Evolutionary conservation across 148 eudicot species (phyloP), one percentile per base, ranked within the genome.

Genomic region (Spergularia marina): DNA sequence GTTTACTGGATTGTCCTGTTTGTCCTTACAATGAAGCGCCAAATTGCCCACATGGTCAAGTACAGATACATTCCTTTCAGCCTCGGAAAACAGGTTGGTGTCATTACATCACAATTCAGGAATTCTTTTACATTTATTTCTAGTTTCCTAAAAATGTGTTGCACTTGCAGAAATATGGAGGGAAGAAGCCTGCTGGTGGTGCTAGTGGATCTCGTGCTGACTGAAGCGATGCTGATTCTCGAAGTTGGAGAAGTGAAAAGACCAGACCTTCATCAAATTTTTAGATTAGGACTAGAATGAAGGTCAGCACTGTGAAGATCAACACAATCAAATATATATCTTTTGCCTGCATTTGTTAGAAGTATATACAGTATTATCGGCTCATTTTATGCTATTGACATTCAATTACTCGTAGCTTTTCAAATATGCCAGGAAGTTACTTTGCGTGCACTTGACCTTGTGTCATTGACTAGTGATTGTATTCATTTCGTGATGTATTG

Each of bases 1-100:
- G 83, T 81, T 69, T 87, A 89, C 80, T 89, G 93, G 93, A 20
- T 89, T 59, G 88, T 87, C 68, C 84, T 92, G 23, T 90, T 92
- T 77, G 82, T 83, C 77, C 93, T 93, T 49, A 90, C 98, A 53
- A 90, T 93, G 98, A 89, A 88, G 86, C 91, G 98, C 66, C 98
- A 90, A 79, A 89, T 93, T 69, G 85, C 87, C 57, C 98, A 93
- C 83, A 93, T 93, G 98, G 82, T 93, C 75, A 93, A 93, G 80
- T 87, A 93, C 89, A 86, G 85, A 84, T 91, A 93, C 68, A 71
- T 93, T 56, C 98, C 98, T 36, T 86, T 93, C 84, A 91, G 73
- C 80, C 72, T 89, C 40, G 98, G 96, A 60, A 92, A 92, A 83
- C 91, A 92, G 98, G 96, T 89, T 16, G 76, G 83, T 49, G 10